Evolutionary conservation across 1,284 basidiomycete genomes (phyloP).

Genomic region (Entoloma clypeatum): DNA sequence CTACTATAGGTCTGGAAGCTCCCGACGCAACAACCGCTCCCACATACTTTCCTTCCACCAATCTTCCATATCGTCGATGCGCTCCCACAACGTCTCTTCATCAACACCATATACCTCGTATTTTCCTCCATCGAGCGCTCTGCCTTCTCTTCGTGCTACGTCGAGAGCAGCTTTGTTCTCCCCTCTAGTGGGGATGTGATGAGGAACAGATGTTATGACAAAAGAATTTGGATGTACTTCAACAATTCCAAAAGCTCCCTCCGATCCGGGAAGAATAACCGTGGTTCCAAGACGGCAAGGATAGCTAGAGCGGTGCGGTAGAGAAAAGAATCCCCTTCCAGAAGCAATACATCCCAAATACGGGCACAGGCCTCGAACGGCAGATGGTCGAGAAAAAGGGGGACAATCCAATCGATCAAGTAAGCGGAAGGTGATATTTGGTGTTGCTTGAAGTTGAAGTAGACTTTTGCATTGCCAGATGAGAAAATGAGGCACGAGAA

Average conservation of each 20-base stretch:
- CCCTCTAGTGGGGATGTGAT: slow-evolving; percentile 42
- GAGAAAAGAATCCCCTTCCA: slow-evolving; percentile 86
- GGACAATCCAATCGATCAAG: slow-evolving; percentile 76
- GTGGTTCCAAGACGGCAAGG: slow-evolving; percentile 81
- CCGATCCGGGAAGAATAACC: slow-evolving; percentile 81
- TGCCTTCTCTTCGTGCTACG: slow-evolving; percentile 67
- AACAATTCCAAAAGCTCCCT: slow-evolving; percentile 72
- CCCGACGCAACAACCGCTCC: slow-evolving; percentile 78
- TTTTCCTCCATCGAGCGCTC: slow-evolving; percentile 64
- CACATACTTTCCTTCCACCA: slow-evolving; percentile 95
- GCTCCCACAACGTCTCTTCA: slow-evolving; percentile 80
- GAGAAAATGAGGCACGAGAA: background rate
- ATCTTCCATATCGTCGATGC: slow-evolving; percentile 76
- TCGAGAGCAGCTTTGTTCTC: slow-evolving; percentile 84
- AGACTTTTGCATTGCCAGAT: slow-evolving; percentile 50
- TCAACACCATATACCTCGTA: slow-evolving; percentile 87
- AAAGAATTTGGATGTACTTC: slow-evolving; percentile 40
- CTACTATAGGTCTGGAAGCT: slow-evolving; percentile 77
- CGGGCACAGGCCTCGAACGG: slow-evolving; percentile 86
- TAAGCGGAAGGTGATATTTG: slow-evolving; percentile 79
- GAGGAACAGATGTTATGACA: slow-evolving; percentile 8
- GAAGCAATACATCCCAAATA: slow-evolving; percentile 84
- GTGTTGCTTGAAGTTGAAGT: slow-evolving; percentile 94
- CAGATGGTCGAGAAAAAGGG: slow-evolving; percentile 83
- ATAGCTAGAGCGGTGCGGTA: slow-evolving; percentile 83